phyloP scores from a whole-genome alignment of 2,329 filamentous ascomycete species.

The Fragosphaeria purpurea region DNA sequence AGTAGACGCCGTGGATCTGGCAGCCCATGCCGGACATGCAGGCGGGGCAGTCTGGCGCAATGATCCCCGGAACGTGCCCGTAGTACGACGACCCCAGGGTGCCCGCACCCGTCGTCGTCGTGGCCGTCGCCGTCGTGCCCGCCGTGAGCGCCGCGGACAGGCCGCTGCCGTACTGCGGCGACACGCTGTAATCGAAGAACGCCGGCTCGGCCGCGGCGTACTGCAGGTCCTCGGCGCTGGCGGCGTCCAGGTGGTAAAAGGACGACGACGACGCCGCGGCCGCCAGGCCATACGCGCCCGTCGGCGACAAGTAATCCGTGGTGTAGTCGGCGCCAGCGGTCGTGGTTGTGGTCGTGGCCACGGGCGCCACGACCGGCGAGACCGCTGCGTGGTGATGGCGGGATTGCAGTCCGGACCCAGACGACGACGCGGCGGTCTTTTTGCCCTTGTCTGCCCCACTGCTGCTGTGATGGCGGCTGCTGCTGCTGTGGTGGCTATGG shows the following conservation, averaged over 20 bases:
- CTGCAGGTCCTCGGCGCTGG: slow-evolving; percentile 10
- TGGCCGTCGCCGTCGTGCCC: background rate
- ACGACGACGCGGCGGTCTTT: background rate
- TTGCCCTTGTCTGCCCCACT: background rate
- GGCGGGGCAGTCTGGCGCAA: slow-evolving; percentile 4
- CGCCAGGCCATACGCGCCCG: background rate
- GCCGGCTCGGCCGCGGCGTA: slow-evolving; percentile 6
- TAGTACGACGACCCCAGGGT: slow-evolving; percentile 3
- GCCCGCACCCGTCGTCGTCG: too few species aligned
- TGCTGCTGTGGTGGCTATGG: background rate
- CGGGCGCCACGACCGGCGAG: background rate
- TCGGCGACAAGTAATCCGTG: slow-evolving; percentile 3
- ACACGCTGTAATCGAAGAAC: slow-evolving; percentile 13
- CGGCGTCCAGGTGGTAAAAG: slow-evolving; percentile 10
- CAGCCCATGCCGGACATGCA: slow-evolving; percentile 13
- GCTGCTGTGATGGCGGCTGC: background rate
- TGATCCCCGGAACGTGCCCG: background rate
- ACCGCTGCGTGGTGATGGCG: too few species aligned
- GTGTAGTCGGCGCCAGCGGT: background rate
- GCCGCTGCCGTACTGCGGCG: slow-evolving; percentile 6
- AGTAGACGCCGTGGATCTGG: slow-evolving; percentile 10
- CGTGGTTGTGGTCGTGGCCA: background rate
- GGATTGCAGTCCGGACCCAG: too few species aligned
- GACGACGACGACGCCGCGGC: background rate
- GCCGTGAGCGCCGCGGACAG: background rate